These are phyloP conservation scores for Rhynchospora pubera DNA, from an alignment of 176 grass and related monocot species.

Conservation along the genomic window DNA sequence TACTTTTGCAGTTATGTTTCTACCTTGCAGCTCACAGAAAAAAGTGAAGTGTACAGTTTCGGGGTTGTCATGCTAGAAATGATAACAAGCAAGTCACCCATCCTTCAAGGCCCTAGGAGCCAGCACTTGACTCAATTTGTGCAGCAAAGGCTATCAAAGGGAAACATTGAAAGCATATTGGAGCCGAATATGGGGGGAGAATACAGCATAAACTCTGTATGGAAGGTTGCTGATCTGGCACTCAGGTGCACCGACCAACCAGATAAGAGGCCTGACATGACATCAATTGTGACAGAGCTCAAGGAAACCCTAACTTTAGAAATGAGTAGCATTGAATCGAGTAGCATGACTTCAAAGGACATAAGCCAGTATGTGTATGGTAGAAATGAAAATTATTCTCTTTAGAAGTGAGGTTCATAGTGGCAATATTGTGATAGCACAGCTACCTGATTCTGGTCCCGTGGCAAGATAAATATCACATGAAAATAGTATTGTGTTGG, in stretches of 20 bases:
- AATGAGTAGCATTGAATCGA: background rate
- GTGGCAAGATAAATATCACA: too few species aligned
- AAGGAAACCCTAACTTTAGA: conserved; percentile 40
- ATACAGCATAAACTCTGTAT: too few species aligned
- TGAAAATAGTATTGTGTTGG: too few species aligned
- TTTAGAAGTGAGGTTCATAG: background rate
- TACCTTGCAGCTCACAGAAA: background rate
- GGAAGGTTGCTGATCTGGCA: too few species aligned
- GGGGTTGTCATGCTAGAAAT: conserved; percentile 39
- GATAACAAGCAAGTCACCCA: conserved; percentile 26
- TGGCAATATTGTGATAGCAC: background rate
- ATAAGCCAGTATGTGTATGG: background rate
- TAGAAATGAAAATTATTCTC: background rate
- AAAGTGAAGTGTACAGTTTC: conserved; percentile 46
- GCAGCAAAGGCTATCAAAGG: too few species aligned
- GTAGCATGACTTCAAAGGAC: background rate
- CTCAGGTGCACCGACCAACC: background rate
- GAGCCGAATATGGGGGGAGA: too few species aligned
- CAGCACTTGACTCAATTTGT: conserved; percentile 12
- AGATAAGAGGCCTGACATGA: conserved; percentile 34
- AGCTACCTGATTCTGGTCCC: too few species aligned
- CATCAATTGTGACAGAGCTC: conserved; percentile 29
- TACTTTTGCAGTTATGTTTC: conserved; percentile 24
- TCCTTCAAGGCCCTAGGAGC: background rate
- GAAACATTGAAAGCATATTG: too few species aligned